Base-by-base conservation (phyloP, 2,329 filamentous ascomycete genomes). In the Metarhizium brunneum region DNA sequence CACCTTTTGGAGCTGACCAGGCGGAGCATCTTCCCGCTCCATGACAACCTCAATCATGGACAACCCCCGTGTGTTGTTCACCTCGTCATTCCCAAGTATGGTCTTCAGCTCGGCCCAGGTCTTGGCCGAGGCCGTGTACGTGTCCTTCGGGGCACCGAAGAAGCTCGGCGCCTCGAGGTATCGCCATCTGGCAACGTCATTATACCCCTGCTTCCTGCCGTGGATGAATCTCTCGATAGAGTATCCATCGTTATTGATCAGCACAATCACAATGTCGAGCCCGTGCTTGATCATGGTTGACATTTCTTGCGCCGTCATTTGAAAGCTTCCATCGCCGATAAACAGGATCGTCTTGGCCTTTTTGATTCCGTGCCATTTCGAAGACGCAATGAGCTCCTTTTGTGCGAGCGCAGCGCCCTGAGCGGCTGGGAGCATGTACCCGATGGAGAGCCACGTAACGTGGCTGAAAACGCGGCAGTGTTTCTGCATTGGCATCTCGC, bases 231-330 rank as follows among this genome's bases (percentile, higher is more conserved):
- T 69, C 68, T 84, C 81, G 51, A 83, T 80, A 0, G 80, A 81
- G 60, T 84, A 84, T 0, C 81, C 81, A 32, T 78, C 73, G 55
- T 84, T 84, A 61, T 83, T 83, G 60, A 84, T 75, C 8, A 84
- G 63, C 57, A 84, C 74, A 20, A 78, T 68, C n/a, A 63, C 69
- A 3, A 78, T 72, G 42, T 79, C 71, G 25, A 82, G 70, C 3
- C 74, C 71, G 54, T 79, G 71, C 16, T 72, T 71, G 60, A 87
- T 81, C 61, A 87, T 86, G 2, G 82, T 85, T 11, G 79, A 78
- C 3, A 88, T 70, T 59, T 86, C 84, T 64, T 88, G 85, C 0
- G 77, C 82, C 0, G 84, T 87, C 70, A 87, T 79, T 59, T 86
- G 80, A 57, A 87, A 77, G 58, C 81, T 84, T 3, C 84, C 84